phyloP scores from a whole-genome alignment of 805 yeast species.

The Candida glaebosa region DNA sequence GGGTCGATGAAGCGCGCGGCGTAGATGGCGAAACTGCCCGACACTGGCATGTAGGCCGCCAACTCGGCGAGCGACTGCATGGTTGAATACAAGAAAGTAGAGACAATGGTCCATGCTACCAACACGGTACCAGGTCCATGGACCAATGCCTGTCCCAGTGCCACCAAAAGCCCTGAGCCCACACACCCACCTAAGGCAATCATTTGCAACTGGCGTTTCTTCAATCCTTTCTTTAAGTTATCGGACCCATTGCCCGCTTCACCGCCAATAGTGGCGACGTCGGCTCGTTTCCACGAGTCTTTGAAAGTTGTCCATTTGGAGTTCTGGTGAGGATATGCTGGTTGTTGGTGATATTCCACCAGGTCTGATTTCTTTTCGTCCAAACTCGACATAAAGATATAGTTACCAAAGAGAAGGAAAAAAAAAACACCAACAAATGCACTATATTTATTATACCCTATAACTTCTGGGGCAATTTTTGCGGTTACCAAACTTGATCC shows the following conservation, averaged over 20 bases:
- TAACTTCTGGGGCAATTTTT: background rate
- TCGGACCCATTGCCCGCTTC: constrained; percentile 6
- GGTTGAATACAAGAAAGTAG: constrained; percentile 38
- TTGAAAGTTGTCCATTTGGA: constrained; percentile 21
- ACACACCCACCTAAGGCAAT: constrained; percentile 43
- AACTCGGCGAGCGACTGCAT: constrained; percentile 42
- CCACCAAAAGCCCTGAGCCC: constrained; percentile 40
- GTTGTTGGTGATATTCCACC: background rate
- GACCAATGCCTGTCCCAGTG: constrained; percentile 33
- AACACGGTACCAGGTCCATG: constrained; percentile 31
- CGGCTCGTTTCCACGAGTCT: constrained; percentile 29
- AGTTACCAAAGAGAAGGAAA: background rate
- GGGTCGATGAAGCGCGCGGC: constrained; percentile 41
- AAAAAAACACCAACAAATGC: background rate
- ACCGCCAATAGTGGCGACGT: constrained; percentile 8
- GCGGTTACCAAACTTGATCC: background rate
- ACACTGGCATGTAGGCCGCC: constrained; percentile 35
- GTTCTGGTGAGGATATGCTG: background rate
- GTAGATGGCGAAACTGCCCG: constrained; percentile 40
- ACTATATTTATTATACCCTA: no score
- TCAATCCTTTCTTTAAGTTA: constrained; percentile 20
- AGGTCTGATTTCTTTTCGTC: constrained; percentile 3
- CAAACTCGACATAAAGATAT: constrained; percentile 6
- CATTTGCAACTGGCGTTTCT: constrained; percentile 33
- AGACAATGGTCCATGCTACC: constrained; percentile 36